Evolutionary conservation across 306 rosid genomes (phyloP), one percentile per base, ranked within the genome.

Genomic region (Begonia masoniana): DNA sequence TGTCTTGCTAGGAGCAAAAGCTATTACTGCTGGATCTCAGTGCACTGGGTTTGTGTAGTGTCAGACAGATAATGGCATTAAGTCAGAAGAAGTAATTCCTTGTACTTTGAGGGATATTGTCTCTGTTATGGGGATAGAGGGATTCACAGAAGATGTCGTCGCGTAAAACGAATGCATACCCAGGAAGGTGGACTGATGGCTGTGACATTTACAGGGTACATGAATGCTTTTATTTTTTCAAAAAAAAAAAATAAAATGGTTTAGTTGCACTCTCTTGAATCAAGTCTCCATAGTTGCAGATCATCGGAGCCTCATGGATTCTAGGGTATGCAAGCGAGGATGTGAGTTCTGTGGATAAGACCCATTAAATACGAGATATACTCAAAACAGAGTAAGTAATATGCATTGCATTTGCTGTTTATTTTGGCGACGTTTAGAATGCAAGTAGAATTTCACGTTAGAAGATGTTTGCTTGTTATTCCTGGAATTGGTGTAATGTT

Each of bases 101-200:
- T 72, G 24, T 42, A 56, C 55, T 39, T 67, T 67, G 51, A 72
- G 69, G 76, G 82, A 69, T 77, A 78, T 65, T n/a, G n/a, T 66
- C 80, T 78, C 80, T 67, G 63, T 70, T 71, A 71, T 71, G 39
- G 39, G 76, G 78, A 77, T 74, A 41, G 52, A 54, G 56, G 74
- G 68, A 73, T 68, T 72, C 62, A 47, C 73, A 62, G 63, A 66
- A 73, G 82, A 65, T 67, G 61, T 66, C 60, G 57, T 67, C 39
- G 8, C 39, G 58, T 36, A 62, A 51, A 48, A 58, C 57, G 43
- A 54, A 31, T 31, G 55, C 48, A 65, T 54, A 57, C 70, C 66
- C 82, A 70, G 73, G 59, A 52, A 59, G 75, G 76, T 71, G 61
- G 55, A 57, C 59, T 60, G 41, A 62, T 66, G 68, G 64, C 56